Evolutionary conservation across 192 early-diverging fungal species (phyloP), one percentile per base, ranked within the genome.

Genomic region (Linnemannia exigua): DNA sequence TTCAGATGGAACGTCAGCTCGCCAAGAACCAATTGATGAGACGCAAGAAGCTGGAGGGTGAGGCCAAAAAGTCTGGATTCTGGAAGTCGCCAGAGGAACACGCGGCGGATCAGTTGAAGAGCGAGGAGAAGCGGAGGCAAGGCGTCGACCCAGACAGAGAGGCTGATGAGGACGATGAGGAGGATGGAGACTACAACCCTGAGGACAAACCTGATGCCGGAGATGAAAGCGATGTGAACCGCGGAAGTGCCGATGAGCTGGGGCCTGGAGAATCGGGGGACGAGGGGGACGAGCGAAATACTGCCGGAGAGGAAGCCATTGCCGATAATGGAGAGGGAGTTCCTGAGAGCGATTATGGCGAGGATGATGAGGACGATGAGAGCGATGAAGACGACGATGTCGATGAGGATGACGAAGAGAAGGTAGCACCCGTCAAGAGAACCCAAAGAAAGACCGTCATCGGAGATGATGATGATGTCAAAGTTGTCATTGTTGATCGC

Each of bases 51-150:
- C 22, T 74, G 51, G 73, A 66, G 15, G 41, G 50, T 3, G 82
- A 85, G n/a, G 77, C 82, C 31, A 73, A 79, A n/a, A 85, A 72
- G 11, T 54, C 58, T 19, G 82, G 77, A n/a, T 70, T n/a, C 0
- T 79, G 77, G 77, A 79, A 48, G 52, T 70, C 82, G 0, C 77
- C 77, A 22, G 82, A 85, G 68, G 77, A 85, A 3, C 41, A 70
- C 63, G 77, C 82, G 14, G 82, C 72, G 2, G 77, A 85, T n/a
- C 72, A 77, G 33, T 47, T 85, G 77, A 41, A 37, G 58, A 58
- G 48, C 17, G 82, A 85, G 44, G 73, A 77, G 6, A 80, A 75
- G 35, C 50, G 54, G 20, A 71, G 31, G 25, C 46, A 66, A 69
- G 80, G 79, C 8, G 66, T 75, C 22, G 67, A 69, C 69, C 72